Conservation (phyloP, 208 protist species). For the Acanthamoeba lenticulata region DNA sequence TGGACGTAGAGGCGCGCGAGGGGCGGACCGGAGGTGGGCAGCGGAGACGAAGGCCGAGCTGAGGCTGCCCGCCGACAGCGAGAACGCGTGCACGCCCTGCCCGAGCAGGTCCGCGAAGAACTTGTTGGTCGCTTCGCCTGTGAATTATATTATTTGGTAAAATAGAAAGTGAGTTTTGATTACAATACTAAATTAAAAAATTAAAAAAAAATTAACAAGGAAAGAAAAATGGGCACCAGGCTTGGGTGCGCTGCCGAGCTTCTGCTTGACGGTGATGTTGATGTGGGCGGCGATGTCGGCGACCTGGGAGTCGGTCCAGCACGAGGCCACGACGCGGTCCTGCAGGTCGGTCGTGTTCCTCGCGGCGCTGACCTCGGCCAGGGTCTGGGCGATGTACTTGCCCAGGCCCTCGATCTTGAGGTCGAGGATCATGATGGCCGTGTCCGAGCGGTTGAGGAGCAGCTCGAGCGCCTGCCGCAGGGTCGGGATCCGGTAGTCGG, state of each 20-base stretch:
- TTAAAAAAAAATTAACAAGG: background rate
- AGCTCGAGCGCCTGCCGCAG: background rate
- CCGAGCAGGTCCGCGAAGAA: background rate
- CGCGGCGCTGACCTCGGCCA: background rate
- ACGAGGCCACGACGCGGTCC: background rate
- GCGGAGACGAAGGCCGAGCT: background rate
- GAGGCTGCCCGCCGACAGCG: background rate
- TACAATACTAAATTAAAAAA: background rate
- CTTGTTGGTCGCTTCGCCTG: background rate
- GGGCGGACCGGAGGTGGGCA: background rate
- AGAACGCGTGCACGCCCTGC: background rate
- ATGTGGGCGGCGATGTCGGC: background rate
- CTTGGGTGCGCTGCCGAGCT: background rate
- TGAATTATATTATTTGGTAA: background rate
- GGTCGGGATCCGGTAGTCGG: background rate
- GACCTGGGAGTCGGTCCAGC: background rate
- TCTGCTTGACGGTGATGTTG: conserved; percentile 39
- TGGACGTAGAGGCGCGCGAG: background rate
- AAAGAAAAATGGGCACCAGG: background rate
- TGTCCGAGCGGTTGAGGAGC: background rate
- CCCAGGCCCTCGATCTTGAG: conserved; percentile 3
- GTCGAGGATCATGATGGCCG: background rate
- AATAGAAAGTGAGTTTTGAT: background rate
- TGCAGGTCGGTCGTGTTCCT: background rate
- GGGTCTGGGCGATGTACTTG: background rate